Evolutionary conservation across 2,329 filamentous ascomycete species (phyloP).

Genomic region (Colletotrichum sojae): DNA sequence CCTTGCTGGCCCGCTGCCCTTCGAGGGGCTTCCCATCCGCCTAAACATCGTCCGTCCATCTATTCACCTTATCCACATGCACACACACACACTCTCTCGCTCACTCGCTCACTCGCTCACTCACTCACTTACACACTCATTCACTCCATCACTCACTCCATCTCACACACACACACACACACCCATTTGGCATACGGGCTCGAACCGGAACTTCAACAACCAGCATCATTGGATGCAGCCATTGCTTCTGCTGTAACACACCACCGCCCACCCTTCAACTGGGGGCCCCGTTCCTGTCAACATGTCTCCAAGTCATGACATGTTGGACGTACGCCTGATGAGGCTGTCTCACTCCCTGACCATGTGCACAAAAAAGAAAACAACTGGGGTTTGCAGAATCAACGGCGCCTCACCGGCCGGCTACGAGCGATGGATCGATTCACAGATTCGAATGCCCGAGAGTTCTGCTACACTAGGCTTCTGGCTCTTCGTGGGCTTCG

Average conservation of each 20-base stretch:
- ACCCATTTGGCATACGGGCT: constrained; percentile 19
- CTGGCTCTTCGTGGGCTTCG: constrained; percentile 21
- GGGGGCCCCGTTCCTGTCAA: constrained; percentile 22
- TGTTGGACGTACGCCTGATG: constrained; percentile 25
- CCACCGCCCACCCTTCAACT: constrained; percentile 12
- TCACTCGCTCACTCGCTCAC: no score
- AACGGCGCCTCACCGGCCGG: constrained; percentile 18
- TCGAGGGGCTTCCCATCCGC: constrained; percentile 8
- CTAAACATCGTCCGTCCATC: constrained; percentile 26
- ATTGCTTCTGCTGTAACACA: constrained; percentile 14
- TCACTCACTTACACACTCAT: no score
- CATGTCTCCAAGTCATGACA: constrained; percentile 35
- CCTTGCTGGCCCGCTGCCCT: constrained; percentile 13
- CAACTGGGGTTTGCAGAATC: constrained; percentile 13
- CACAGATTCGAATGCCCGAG: constrained; percentile 13
- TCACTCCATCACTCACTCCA: no score
- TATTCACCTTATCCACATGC: constrained; percentile 20
- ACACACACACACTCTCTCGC: no score
- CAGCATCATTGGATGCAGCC: constrained; percentile 9
- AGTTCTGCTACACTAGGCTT: constrained; percentile 4
- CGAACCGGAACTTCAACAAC: constrained; percentile 23
- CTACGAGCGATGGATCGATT: constrained; percentile 26
- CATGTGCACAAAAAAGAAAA: constrained; percentile 23
- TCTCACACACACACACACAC: not conserved
- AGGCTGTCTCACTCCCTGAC: constrained; percentile 28